These are phyloP conservation scores for Aspergillus cavernicola DNA, from an alignment of 495 filamentous ascomycete species.

Conservation along the genomic window DNA sequence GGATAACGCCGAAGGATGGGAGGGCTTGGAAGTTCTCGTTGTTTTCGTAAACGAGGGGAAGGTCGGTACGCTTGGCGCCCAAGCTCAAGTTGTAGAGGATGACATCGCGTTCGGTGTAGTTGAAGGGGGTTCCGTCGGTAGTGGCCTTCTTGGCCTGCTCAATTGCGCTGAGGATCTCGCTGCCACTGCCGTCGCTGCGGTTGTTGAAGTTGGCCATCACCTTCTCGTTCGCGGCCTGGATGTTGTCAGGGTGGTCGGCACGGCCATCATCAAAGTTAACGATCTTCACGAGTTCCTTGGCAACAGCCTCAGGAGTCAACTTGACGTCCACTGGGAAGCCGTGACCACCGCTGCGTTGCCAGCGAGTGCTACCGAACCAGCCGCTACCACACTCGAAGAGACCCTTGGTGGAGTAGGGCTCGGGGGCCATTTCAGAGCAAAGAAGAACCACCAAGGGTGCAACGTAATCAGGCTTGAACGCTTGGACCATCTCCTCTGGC, in stretches of 20 bases:
- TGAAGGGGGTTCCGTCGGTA: constrained; percentile 71
- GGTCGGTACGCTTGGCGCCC: constrained; percentile 88
- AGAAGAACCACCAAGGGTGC: constrained; percentile 87
- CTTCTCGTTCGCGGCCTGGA: constrained; percentile 70
- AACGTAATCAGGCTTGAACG: constrained; percentile 99
- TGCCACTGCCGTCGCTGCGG: constrained; percentile 48
- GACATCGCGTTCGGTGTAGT: constrained; percentile 78
- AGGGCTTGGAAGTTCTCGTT: constrained; percentile 86
- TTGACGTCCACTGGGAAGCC: constrained; percentile 88
- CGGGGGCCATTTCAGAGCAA: constrained; percentile 81
- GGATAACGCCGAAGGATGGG: constrained; percentile 92
- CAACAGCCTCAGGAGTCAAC: constrained; percentile 82
- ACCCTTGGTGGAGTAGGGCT: constrained; percentile 72
- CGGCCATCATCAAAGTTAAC: constrained; percentile 85
- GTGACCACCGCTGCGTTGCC: constrained; percentile 89
- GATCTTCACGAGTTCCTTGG: constrained; percentile 74
- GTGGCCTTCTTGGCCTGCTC: constrained; percentile 70
- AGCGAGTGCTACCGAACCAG: constrained; percentile 87
- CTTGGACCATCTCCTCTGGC: constrained; percentile 96
- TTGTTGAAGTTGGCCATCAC: constrained; percentile 94
- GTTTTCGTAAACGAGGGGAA: constrained; percentile 85
- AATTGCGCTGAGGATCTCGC: constrained; percentile 63
- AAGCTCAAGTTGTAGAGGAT: constrained; percentile 96
- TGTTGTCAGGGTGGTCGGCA: constrained; percentile 81
- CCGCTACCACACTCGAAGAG: constrained; percentile 97